Conservation (phyloP, 768 basidiomycete species). For the Hypsizygus marmoreus region DNA sequence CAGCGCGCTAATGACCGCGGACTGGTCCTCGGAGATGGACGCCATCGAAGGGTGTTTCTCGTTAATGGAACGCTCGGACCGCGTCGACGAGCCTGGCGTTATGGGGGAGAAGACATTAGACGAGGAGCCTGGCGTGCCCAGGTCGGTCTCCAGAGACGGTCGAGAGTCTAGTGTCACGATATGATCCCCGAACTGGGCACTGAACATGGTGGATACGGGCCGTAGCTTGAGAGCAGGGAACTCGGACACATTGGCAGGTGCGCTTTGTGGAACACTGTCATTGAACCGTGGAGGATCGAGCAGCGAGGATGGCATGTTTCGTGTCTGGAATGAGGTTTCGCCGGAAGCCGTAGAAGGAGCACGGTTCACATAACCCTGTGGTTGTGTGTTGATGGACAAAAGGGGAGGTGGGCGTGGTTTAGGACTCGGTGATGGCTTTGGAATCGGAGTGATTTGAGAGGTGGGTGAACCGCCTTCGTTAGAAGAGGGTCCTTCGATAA, state of each 20-base stretch:
- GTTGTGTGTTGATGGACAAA: constrained; percentile 43
- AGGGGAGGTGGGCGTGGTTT: constrained; percentile 41
- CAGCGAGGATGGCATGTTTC: constrained; percentile 20
- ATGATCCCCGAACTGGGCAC: constrained; percentile 62
- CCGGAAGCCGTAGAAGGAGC: constrained; percentile 22
- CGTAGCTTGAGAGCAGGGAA: constrained; percentile 72
- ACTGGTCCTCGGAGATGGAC: constrained; percentile 40
- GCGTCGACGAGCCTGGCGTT: constrained; percentile 20
- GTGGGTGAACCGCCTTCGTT: constrained; percentile 14
- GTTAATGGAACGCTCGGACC: constrained; percentile 24
- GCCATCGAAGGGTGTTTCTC: constrained; percentile 27
- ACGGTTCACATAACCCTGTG: constrained; percentile 21
- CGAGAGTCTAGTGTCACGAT: constrained; percentile 37
- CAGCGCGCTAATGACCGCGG: constrained; percentile 49
- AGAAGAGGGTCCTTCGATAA: constrained; percentile 25
- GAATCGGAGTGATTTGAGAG: background rate
- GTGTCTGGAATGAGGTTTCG: constrained; percentile 24
- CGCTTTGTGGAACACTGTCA: constrained; percentile 50
- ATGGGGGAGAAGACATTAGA: constrained; percentile 48
- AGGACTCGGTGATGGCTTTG: constrained; percentile 23
- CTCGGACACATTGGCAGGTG: constrained; percentile 61
- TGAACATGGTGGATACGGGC: constrained; percentile 77
- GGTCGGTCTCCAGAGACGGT: constrained; percentile 41
- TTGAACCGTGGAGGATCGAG: constrained; percentile 25
- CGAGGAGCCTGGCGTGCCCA: constrained; percentile 53